These are phyloP conservation scores for Epichloe baconii DNA, from an alignment of 2,329 filamentous ascomycete genomes.

Conservation along the genomic window DNA sequence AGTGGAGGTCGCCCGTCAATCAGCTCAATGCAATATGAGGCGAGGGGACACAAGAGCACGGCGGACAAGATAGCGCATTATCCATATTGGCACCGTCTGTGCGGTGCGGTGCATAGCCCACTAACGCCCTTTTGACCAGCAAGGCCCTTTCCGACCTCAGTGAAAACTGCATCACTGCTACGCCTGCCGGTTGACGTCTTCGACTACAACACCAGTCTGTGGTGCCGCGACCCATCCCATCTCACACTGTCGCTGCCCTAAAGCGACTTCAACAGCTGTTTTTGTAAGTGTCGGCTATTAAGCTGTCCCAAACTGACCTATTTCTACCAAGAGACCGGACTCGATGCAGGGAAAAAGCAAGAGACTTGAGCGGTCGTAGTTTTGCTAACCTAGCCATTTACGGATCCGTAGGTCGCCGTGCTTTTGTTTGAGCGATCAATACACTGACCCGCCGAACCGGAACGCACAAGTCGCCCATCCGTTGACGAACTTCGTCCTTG, in stretches of 20 bases:
- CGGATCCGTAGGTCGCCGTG: not conserved
- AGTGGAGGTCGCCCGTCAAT: no score
- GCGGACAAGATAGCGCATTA: not conserved
- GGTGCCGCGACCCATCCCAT: not conserved
- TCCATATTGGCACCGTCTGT: not conserved
- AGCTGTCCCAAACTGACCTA: not conserved
- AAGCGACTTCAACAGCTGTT: not conserved
- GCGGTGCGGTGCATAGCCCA: not conserved
- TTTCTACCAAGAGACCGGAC: not conserved
- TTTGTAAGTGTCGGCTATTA: not conserved
- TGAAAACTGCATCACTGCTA: constrained; percentile 5
- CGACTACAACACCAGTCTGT: not conserved
- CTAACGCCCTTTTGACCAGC: not conserved
- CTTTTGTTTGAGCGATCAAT: not conserved
- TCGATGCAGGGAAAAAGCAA: not conserved
- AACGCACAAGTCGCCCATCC: not conserved
- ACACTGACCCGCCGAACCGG: not conserved
- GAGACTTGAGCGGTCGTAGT: not conserved
- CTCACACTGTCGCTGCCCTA: not conserved
- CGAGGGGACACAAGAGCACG: not conserved
- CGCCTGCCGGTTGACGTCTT: not conserved
- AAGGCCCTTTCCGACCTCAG: not conserved
- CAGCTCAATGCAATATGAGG: no score
- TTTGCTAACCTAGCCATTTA: constrained; percentile 5
- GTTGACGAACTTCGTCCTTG: not conserved